Conservation (phyloP, 352 stramenopile species). For the Phytopythium helicoides region DNA sequence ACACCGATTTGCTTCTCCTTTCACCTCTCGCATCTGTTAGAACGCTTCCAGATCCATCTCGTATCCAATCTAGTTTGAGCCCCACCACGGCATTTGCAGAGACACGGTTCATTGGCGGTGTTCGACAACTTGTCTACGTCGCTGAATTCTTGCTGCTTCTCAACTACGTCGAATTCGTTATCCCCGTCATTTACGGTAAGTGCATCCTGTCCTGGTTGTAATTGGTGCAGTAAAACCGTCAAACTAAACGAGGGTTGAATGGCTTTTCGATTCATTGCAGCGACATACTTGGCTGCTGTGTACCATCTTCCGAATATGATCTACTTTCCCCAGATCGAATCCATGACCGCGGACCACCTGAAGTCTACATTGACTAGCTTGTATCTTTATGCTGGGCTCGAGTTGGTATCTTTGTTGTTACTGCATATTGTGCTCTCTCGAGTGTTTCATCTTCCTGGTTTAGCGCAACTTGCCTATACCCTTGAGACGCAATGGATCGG, state of each 20-base stretch:
- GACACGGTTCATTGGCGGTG: constrained; percentile 4
- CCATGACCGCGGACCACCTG: constrained; percentile 14
- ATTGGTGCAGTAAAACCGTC: too few species aligned
- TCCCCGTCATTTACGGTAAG: constrained; percentile 25
- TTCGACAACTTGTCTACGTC: constrained; percentile 17
- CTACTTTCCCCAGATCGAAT: constrained; percentile 14
- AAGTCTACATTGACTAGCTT: constrained; percentile 13
- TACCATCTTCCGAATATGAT: constrained; percentile 16
- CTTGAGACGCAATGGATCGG: constrained; percentile 16
- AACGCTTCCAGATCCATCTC: background rate
- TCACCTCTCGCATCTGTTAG: too few species aligned
- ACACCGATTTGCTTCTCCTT: too few species aligned
- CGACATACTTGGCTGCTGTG: background rate
- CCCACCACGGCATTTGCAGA: constrained; percentile 1
- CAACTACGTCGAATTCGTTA: constrained; percentile 30
- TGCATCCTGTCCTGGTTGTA: background rate
- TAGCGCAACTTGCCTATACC: constrained; percentile 29
- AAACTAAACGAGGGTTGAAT: background rate
- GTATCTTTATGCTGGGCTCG: constrained; percentile 23
- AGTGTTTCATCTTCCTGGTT: constrained; percentile 14
- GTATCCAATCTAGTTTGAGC: background rate
- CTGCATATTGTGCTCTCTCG: constrained; percentile 12
- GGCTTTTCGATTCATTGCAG: too few species aligned
- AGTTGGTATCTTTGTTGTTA: constrained; percentile 26
- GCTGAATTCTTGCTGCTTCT: constrained; percentile 22